Evolutionary conservation across 2,329 filamentous ascomycete genomes (phyloP).

Genomic region (Rhexocercosporidium sp.): DNA sequence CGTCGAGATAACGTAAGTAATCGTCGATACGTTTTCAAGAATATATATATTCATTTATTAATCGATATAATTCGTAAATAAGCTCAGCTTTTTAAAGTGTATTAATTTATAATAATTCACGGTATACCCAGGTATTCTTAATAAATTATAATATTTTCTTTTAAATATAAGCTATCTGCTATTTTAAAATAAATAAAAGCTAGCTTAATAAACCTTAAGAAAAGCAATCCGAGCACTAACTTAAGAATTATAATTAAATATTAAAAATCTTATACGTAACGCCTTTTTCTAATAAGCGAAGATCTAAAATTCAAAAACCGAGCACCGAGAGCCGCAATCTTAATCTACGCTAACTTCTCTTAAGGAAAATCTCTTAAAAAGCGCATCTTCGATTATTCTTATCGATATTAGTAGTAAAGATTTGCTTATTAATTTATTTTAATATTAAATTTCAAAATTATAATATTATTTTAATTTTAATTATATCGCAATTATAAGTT

Average conservation of each 20-base stretch:
- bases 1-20: neutral
- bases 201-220: neutral
- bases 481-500: neutral
- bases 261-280: neutral
- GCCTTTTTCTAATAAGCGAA: neutral
- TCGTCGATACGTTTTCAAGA: neutral
- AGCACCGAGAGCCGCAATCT: neutral
- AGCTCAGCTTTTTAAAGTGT: neutral
- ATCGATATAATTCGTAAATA: neutral
- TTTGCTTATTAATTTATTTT: neutral
- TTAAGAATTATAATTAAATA: neutral
- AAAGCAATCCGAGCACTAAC: neutral
- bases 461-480: neutral
- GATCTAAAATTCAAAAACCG: neutral
- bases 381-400: neutral
- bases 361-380: neutral
- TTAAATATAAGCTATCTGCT: neutral
- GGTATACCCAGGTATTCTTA: slow-evolving; percentile 3
- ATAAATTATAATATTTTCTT: neutral
- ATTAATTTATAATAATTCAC: neutral
- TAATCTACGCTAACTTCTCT: neutral
- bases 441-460: neutral
- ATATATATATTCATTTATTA: slow-evolving; percentile 7
- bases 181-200: neutral
- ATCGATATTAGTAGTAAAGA: neutral